These are phyloP conservation scores for Penicillium soppii DNA, from an alignment of 495 filamentous ascomycete genomes.

Conservation along the genomic window DNA sequence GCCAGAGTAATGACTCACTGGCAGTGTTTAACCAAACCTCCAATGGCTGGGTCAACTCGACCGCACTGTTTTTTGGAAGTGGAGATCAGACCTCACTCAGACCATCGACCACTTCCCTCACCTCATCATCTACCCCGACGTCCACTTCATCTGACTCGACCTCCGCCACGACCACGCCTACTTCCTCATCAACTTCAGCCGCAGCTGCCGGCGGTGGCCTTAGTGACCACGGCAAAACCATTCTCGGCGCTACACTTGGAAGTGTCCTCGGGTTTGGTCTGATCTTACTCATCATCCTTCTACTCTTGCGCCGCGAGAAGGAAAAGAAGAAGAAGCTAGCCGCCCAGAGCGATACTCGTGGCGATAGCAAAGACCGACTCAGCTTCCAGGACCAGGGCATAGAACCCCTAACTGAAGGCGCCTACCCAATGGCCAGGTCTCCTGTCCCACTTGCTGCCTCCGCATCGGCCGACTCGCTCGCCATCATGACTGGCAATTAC, in stretches of 20 bases:
- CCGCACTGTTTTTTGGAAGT: conserved; percentile 56
- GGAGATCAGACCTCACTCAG: conserved; percentile 38
- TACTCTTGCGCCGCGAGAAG: conserved; percentile 64
- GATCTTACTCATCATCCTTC: conserved; percentile 65
- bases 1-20: conserved; percentile 57
- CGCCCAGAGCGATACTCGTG: conserved; percentile 51
- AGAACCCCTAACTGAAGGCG: conserved; percentile 45
- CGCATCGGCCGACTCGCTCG: conserved; percentile 46
- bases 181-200: conserved; percentile 34
- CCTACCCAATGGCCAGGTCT: conserved; percentile 44
- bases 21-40: conserved; percentile 77
- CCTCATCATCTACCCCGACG: conserved; percentile 36
- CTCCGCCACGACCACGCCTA: conserved; percentile 26
- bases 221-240: conserved; percentile 46
- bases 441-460: conserved; percentile 39
- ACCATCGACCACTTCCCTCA: conserved; percentile 33
- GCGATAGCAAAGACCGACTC: conserved; percentile 56
- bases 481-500: conserved; percentile 43
- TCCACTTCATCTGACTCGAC: conserved; percentile 39
- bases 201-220: conserved; percentile 28
- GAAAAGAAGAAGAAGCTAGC: conserved; percentile 50
- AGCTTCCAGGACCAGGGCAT: conserved; percentile 65
- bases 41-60: conserved; percentile 82
- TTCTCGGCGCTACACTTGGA: conserved; percentile 79
- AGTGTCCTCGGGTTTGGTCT: conserved; percentile 69